Evolutionary conservation across 495 filamentous ascomycete genomes (phyloP), one percentile per base, ranked within the genome.

Genomic region (Talaromyces thailandensis): DNA sequence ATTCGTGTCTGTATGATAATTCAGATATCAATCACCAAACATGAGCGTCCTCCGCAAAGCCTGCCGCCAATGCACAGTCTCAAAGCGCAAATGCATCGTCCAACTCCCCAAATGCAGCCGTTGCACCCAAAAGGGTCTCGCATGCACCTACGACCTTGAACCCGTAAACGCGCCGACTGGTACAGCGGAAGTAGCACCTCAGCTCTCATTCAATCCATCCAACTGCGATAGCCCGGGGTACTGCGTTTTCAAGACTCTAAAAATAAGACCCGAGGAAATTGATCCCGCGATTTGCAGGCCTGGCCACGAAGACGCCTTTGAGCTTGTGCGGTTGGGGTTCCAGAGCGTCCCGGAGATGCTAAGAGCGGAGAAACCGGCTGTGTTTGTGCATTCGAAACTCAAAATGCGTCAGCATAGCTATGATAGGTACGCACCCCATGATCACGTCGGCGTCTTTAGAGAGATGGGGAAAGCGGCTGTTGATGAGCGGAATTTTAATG

Each of bases 51-150:
- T 52, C 18, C 45, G 45, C 26, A 48, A 50, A 32, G 45, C 45
- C 12, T 62, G 60, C 60, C 45, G 60, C 26, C 28, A 35, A 25
- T 57, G 55, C 18, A 57, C 55, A 21, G 26, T 23, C 26, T 31
- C 55, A 1, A 57, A 57, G 12, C 55, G 55, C 24, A 57, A 57
- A 35, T 57, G 55, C 55, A 25, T 57, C n/a, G 55, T 57, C 8
- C 55, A 57, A 25, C 28, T 57, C 18, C 55, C 55, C 18, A 57
- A 35, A 35, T 57, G 55, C 55, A 23, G 24, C n/a, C 55, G 55
- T 21, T 57, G 55, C 28, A 14, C 55, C 24, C 55, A 57, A 23
- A 57, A 57, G 29, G 55, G 55, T 8, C 16, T 57, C 5, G 1
- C 26, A 18, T 57, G 55, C 24, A 57, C 29, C 14, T 57, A 57